Evolutionary conservation across 768 basidiomycete genomes (phyloP).

Genomic region (Termitomyces sp.): DNA sequence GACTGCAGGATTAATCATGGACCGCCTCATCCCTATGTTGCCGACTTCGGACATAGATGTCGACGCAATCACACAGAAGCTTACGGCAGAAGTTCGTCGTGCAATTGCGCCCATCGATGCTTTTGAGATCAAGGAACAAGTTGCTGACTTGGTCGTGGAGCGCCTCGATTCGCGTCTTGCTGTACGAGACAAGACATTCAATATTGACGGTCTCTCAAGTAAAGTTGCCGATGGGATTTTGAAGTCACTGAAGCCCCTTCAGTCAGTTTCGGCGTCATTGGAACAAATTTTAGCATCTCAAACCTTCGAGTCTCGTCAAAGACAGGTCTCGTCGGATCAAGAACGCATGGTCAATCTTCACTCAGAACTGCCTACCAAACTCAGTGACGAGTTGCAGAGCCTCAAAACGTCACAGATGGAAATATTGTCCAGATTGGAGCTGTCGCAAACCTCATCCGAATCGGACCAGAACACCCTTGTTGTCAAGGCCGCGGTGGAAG

Average conservation of each 20-base stretch:
- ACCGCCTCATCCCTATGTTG: slow-evolving; percentile 65
- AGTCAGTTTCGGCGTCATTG: slow-evolving; percentile 37
- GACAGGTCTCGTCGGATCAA: slow-evolving; percentile 37
- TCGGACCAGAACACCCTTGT: slow-evolving; percentile 35
- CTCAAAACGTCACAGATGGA: slow-evolving; percentile 37
- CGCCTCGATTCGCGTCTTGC: slow-evolving; percentile 78
- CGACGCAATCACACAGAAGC: slow-evolving; percentile 51
- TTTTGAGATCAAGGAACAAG: slow-evolving; percentile 86
- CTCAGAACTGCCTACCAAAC: slow-evolving; percentile 43
- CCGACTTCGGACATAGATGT: slow-evolving; percentile 49
- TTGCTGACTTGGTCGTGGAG: slow-evolving; percentile 85
- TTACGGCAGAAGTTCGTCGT: slow-evolving; percentile 67
- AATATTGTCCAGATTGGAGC: slow-evolving; percentile 29
- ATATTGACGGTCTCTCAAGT: slow-evolving; percentile 52
- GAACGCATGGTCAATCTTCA: slow-evolving; percentile 38
- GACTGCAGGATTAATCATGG: slow-evolving; percentile 78
- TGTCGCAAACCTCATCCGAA: slow-evolving; percentile 19
- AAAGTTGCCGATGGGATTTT: slow-evolving; percentile 56
- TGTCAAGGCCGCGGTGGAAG: slow-evolving; percentile 49
- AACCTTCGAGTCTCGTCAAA: slow-evolving; percentile 33
- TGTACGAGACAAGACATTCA: slow-evolving; percentile 71
- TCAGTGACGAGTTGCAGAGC: slow-evolving; percentile 42
- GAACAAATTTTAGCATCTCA: slow-evolving; percentile 41
- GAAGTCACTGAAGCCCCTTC: slow-evolving; percentile 36
- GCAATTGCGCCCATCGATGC: slow-evolving; percentile 77